phyloP scores from a whole-genome alignment of 1,284 basidiomycete species.

The Cutaneotrichosporon arboriforme region DNA sequence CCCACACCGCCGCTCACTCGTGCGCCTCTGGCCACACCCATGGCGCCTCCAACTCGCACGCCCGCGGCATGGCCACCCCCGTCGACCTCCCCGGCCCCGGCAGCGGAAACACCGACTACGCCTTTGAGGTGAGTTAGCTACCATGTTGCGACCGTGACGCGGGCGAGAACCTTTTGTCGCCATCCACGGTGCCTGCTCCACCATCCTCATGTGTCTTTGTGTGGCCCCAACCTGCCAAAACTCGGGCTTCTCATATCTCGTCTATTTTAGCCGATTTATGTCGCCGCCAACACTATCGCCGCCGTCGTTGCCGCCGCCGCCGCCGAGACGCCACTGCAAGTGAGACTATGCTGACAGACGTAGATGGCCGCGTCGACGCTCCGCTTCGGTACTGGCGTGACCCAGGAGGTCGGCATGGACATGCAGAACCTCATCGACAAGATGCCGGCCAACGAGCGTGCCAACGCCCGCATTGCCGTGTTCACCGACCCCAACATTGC shows the following conservation, averaged over 20 bases:
- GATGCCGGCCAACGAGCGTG: constrained; percentile 26
- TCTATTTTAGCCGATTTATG: not conserved
- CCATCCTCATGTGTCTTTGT: not conserved
- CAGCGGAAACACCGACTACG: constrained; percentile 74
- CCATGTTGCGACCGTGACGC: not conserved
- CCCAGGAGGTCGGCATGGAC: constrained; percentile 70
- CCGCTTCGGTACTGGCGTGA: constrained; percentile 82
- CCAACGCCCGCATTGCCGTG: constrained; percentile 67
- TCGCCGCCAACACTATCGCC: too few species aligned
- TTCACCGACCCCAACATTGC: constrained; percentile 86
- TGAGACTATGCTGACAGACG: constrained; percentile 7
- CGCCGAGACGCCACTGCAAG: not conserved
- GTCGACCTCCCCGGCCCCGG: constrained; percentile 55
- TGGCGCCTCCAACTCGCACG: constrained; percentile 24
- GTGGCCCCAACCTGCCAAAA: not conserved
- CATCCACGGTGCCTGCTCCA: constrained; percentile 1
- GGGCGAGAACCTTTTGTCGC: too few species aligned
- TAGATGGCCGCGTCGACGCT: constrained; percentile 87
- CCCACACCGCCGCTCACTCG: constrained; percentile 24
- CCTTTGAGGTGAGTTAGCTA: constrained; percentile 74
- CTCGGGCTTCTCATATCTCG: not conserved
- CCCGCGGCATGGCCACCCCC: constrained; percentile 65
- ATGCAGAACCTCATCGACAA: constrained; percentile 33
- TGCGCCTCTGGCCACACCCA: constrained; percentile 13
- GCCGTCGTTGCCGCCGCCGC: not conserved